A percentile compares a stretch with the other conserved stretches of the same genome.
Evolutionary conservation across 2,329 filamentous ascomycete species (phyloP).

Genomic region (Diaporthe sp.): DNA sequence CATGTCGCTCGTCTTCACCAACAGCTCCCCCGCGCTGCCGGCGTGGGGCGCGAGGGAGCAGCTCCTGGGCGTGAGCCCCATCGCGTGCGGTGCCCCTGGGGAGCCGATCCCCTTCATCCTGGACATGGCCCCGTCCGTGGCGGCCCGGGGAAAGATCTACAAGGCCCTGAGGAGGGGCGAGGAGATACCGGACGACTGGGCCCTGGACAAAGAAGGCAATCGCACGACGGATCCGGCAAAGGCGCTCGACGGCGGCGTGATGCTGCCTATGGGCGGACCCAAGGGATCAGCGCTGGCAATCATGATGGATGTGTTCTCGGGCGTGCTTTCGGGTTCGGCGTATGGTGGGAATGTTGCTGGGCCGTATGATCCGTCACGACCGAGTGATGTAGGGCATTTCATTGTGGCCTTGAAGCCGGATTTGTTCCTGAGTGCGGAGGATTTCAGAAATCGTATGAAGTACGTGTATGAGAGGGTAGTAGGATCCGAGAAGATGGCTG

Average conservation of each 20-base stretch:
- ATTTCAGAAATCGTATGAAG: conserved; percentile 74
- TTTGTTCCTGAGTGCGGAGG: conserved; percentile 77
- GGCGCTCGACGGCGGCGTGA: conserved; percentile 78
- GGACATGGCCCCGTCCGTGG: conserved; percentile 80
- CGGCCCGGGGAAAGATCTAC: conserved; percentile 79
- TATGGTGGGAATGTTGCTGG: conserved; percentile 83
- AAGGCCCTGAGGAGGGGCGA: conserved; percentile 76
- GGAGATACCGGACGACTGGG: conserved; percentile 80
- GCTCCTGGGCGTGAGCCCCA: conserved; percentile 79
- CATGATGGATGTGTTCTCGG: conserved; percentile 93
- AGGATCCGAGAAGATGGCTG: conserved; percentile 65
- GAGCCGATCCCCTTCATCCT: conserved; percentile 74
- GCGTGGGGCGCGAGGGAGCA: conserved; percentile 77
- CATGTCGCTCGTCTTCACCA: conserved; percentile 79
- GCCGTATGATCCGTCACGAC: conserved; percentile 79
- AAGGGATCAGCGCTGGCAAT: conserved; percentile 83
- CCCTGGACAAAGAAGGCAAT: conserved; percentile 77
- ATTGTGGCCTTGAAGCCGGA: conserved; percentile 80
- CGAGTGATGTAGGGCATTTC: conserved; percentile 81
- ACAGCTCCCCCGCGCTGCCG: conserved; percentile 79
- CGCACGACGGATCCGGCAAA: conserved; percentile 78
- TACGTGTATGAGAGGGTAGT: conserved; percentile 67
- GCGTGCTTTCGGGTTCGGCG: conserved; percentile 80
- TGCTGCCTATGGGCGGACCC: conserved; percentile 88
- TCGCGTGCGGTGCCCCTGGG: conserved; percentile 81